Base-by-base conservation (phyloP, 441 rosid genomes). In the Bruguiera hainesii region DNA sequence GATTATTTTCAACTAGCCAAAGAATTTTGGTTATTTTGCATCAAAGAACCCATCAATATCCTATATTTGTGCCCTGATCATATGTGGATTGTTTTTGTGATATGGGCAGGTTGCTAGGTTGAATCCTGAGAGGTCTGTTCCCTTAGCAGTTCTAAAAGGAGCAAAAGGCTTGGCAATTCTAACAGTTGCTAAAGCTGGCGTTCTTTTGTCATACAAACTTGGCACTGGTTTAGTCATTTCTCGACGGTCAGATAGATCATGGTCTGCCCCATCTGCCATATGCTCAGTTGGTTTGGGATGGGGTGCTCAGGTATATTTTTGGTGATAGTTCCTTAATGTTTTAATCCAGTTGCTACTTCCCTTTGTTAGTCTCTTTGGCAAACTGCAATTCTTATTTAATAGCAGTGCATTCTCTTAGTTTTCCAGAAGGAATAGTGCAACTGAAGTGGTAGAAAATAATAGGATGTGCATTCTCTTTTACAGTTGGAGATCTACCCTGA, bases 211-310 rank as follows among this genome's bases (percentile, higher is more conserved):
- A 2, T 95, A 95, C 86, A 95, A 90, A 80, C 66, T 92, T 33
- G 99, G 99, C 46, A 90, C 99, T 63, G 99, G 99, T 83, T 80
- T 95, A 72, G 98, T 95, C 11, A 64, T 90, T 74, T 82, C 97
- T 63, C 85, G 90, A 73, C 86, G 89, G 72, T 78, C 87, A 51
- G 96, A 92, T 73, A 96, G 99, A 65, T 86, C 98, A 59, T 95
- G 97, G 99, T 95, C 97, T 73, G 98, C 99, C 67, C 99, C 99
- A 46, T 92, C 98, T 55, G 96, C 98, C 10, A 78, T 95, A 72
- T 65, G 82, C 21, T 95, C 96, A 7, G 83, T 64, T 64, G 98
- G 99, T 67, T 73, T 95, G 61, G 97, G 98, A 63, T 95, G 99
- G 98, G 99, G 99, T 75, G 97, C 99, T 71, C 98, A 92, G 98